Conservation (phyloP, 2,329 filamentous ascomycete species). For the Talaromyces marneffei region DNA sequence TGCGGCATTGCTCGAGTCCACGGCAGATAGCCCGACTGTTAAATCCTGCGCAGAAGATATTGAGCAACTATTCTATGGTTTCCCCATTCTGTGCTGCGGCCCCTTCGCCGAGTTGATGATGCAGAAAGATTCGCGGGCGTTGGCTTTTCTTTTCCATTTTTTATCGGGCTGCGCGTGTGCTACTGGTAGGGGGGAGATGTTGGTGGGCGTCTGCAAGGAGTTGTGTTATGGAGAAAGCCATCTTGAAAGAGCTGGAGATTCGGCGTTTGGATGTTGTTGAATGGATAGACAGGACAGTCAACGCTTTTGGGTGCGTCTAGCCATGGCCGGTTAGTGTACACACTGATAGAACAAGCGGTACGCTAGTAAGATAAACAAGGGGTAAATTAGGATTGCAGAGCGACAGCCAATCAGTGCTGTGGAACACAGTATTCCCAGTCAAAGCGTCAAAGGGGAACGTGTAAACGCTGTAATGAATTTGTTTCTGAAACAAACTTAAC, state of each 20-base stretch:
- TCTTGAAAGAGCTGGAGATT: not conserved
- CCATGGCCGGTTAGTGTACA: not conserved
- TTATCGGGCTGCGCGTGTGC: not conserved
- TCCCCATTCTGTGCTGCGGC: not conserved
- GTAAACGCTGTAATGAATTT: too few species aligned
- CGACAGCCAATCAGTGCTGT: not conserved
- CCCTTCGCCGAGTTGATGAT: not conserved
- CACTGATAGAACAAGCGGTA: not conserved
- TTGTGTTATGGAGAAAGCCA: not conserved
- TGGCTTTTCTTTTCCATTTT: not conserved
- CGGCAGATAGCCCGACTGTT: not conserved
- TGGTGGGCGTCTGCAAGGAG: conserved; percentile 3
- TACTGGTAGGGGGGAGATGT: not conserved
- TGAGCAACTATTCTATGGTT: conserved; percentile 5
- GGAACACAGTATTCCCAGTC: not conserved
- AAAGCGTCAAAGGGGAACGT: not conserved
- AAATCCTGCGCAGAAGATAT: not conserved
- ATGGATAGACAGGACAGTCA: not conserved
- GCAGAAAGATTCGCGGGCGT: not conserved
- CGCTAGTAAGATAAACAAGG: not conserved
- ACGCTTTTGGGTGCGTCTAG: not conserved
- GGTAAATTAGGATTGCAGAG: not conserved
- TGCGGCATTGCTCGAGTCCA: not conserved
- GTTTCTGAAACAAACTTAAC: not conserved
- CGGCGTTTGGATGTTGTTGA: not conserved